Conservation (phyloP, 2,329 filamentous ascomycete genomes). For the Aspergillus luchuensis region DNA sequence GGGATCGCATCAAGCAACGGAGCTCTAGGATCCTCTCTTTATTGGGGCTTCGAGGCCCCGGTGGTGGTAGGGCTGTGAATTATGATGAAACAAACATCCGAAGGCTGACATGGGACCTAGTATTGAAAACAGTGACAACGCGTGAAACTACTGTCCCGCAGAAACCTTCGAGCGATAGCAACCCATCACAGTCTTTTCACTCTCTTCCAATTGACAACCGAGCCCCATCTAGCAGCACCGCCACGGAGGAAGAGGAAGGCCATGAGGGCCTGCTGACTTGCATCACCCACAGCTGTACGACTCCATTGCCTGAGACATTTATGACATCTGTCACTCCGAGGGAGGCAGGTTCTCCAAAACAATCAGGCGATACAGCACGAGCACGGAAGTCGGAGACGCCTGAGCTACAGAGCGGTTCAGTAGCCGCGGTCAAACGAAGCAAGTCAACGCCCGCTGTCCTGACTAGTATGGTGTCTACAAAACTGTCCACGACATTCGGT, state of each 20-base stretch:
- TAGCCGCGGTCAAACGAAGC: conserved; percentile 16
- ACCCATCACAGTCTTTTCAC: background rate
- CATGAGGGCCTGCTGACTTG: background rate
- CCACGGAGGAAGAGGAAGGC: background rate
- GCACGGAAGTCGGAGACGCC: background rate
- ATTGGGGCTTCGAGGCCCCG: conserved; percentile 34
- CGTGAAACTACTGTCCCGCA: background rate
- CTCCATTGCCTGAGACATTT: too few relatives aligned
- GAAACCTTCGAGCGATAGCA: background rate
- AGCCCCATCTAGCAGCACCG: background rate
- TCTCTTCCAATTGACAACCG: background rate
- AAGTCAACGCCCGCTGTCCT: conserved; percentile 34
- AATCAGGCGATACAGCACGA: background rate
- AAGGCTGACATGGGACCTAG: background rate
- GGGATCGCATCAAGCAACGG: conserved; percentile 35
- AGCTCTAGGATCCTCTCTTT: conserved; percentile 42
- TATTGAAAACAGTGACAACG: background rate
- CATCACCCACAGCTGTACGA: background rate
- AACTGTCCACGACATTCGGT: conserved; percentile 42
- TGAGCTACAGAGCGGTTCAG: background rate
- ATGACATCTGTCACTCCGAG: background rate
- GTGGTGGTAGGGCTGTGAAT: conserved; percentile 25
- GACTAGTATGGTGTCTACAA: conserved; percentile 39
- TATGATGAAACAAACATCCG: background rate
- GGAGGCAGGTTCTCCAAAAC: background rate